Percentiles rank a stretch among this genome's conserved stretches.
Conservation (phyloP, 2,329 filamentous ascomycete species). For the Colletotrichum neosansevieriae region DNA sequence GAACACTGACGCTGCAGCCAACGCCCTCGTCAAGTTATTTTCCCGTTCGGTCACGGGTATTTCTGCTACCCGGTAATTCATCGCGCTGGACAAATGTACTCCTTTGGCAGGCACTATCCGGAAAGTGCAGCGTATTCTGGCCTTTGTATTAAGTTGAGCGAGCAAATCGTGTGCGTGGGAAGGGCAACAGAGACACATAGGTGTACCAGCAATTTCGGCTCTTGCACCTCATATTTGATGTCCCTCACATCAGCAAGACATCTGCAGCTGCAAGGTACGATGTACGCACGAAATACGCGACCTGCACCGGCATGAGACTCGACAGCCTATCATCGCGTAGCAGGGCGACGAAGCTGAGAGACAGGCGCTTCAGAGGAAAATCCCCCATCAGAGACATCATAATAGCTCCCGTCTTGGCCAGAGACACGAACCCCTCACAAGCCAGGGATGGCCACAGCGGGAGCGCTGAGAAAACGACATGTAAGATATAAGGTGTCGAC, state of each 20-base stretch:
- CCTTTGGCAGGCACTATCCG: no score
- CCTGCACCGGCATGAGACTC: neutral
- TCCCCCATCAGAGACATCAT: neutral
- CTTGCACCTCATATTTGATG: neutral
- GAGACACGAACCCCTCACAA: constrained; percentile 12
- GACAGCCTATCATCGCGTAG: constrained; percentile 16
- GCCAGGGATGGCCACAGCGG: neutral
- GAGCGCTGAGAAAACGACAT: neutral
- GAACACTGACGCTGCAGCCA: no score
- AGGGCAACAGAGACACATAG: no score
- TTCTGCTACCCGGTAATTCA: no score
- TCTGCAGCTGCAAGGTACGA: constrained; percentile 17
- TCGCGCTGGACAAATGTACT: no score
- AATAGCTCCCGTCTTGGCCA: neutral
- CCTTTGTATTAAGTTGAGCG: no score
- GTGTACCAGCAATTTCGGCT: no score
- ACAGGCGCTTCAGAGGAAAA: neutral
- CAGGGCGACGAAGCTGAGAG: constrained; percentile 15
- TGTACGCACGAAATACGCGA: constrained; percentile 1
- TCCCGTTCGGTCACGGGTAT: no score
- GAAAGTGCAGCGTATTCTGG: no score
- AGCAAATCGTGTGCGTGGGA: no score
- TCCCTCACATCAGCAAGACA: constrained; percentile 6
- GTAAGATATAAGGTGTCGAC: constrained; percentile 4
- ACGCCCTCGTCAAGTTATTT: no score